Conservation (phyloP, 1,139 yeast species). For the Pichia terricola region DNA sequence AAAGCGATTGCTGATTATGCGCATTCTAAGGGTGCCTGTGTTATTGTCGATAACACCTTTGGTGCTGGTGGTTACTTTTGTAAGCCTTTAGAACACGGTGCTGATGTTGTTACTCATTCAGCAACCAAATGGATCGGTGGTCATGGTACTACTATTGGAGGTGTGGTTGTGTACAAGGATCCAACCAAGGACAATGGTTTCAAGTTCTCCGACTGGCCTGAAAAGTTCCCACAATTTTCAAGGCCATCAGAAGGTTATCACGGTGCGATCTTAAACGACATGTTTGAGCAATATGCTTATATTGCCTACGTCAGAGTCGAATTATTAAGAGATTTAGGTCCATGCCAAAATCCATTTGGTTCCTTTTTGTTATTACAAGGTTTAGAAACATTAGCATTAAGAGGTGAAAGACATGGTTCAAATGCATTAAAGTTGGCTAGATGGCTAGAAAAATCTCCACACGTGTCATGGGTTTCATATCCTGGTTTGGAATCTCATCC, state of each 20-base stretch:
- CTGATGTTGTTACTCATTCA: constrained; percentile 54
- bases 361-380: constrained; percentile 84
- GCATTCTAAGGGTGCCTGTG: constrained; percentile 81
- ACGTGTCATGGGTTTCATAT: constrained; percentile 83
- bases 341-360: constrained; percentile 80
- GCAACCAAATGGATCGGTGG: constrained; percentile 99
- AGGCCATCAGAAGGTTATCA: constrained; percentile 91
- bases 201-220: constrained; percentile 81
- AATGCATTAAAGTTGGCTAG: constrained; percentile 79
- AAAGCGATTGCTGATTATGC: constrained; percentile 68
- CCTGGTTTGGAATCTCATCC: constrained; percentile 83
- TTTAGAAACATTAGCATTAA: constrained; percentile 82
- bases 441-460: constrained; percentile 60
- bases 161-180: constrained; percentile 83
- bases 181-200: constrained; percentile 40
- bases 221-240: constrained; percentile 83
- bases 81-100: constrained; percentile 83
- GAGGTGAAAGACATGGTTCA: constrained; percentile 84
- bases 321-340: constrained; percentile 86
- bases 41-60: constrained; percentile 93
- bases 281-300: constrained; percentile 72
- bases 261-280: constrained; percentile 74
- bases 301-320: constrained; percentile 78
- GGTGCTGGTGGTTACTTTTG: constrained; percentile 93
- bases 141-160: constrained; percentile 93